A percentile compares a stretch with the other conserved stretches of the same genome.
phyloP scores from a whole-genome alignment of 495 filamentous ascomycete genomes.

The Hyaloscypha hepaticicola region DNA sequence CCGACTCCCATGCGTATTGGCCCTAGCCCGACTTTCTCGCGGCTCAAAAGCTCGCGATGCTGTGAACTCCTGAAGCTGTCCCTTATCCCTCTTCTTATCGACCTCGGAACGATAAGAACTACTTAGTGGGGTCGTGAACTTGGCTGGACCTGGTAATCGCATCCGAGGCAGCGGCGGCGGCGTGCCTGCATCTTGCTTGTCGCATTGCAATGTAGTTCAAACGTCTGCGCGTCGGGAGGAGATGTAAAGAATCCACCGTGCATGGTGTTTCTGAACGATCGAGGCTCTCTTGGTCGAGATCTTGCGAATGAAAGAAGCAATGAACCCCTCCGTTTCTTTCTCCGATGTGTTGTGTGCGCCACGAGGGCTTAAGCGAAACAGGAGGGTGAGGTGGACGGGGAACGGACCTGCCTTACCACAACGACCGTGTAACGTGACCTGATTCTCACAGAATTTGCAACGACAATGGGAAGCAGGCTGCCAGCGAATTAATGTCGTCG shows the following conservation, averaged over 20 bases:
- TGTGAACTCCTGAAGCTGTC: neutral
- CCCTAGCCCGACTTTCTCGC: neutral
- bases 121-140: neutral
- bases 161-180: neutral
- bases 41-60: neutral
- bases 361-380: too few relatives aligned
- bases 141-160: neutral
- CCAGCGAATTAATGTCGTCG: slow-evolving; percentile 19
- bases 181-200: neutral
- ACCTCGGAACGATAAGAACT: neutral
- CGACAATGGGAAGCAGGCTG: slow-evolving; percentile 23
- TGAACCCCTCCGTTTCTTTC: neutral
- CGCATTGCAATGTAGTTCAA: slow-evolving; percentile 11
- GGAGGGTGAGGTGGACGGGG: too few relatives aligned
- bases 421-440: neutral
- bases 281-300: neutral
- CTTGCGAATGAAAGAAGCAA: neutral
- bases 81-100: neutral
- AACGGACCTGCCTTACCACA: too few relatives aligned
- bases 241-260: neutral
- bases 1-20: neutral
- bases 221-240: slow-evolving; percentile 14
- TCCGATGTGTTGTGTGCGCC: too few relatives aligned
- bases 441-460: neutral
- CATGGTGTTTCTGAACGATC: neutral